Evolutionary conservation across 345 rosid species (phyloP).

Genomic region (Mangifera indica): DNA sequence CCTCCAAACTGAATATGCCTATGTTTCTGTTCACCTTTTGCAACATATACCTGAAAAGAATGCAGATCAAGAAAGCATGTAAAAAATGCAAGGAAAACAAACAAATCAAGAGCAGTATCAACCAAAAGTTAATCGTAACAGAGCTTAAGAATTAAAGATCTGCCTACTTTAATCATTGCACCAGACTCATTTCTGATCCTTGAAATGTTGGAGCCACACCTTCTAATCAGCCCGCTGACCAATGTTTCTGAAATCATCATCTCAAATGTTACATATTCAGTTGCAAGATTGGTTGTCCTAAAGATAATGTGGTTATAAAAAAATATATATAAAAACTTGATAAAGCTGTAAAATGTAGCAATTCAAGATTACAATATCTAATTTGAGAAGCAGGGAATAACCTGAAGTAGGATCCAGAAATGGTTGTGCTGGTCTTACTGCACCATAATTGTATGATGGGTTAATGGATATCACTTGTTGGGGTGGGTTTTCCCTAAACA

Average conservation of each 20-base stretch:
- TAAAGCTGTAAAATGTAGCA: constrained; percentile 32
- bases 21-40: constrained; percentile 58
- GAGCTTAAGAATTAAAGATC: not conserved
- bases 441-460: constrained; percentile 52
- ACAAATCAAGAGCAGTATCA: not conserved
- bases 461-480: constrained; percentile 59
- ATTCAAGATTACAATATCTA: constrained; percentile 7
- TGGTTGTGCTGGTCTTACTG: constrained; percentile 38
- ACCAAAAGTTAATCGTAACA: not conserved
- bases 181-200: constrained; percentile 68
- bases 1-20: constrained; percentile 67
- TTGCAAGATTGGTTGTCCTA: constrained; percentile 71
- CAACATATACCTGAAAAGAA: constrained; percentile 52
- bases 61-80: not conserved
- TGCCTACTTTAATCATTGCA: constrained; percentile 54
- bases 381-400: constrained; percentile 27
- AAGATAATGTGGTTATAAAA: constrained; percentile 55
- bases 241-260: constrained; percentile 59
- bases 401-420: constrained; percentile 55
- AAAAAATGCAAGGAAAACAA: not conserved
- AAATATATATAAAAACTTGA: constrained; percentile 45
- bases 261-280: constrained; percentile 61
- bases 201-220: constrained; percentile 63
- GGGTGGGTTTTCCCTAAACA: constrained; percentile 59
- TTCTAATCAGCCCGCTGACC: constrained; percentile 66